phyloP scores from a whole-genome alignment of 768 basidiomycete genomes.

The Coprinopsis sp. region DNA sequence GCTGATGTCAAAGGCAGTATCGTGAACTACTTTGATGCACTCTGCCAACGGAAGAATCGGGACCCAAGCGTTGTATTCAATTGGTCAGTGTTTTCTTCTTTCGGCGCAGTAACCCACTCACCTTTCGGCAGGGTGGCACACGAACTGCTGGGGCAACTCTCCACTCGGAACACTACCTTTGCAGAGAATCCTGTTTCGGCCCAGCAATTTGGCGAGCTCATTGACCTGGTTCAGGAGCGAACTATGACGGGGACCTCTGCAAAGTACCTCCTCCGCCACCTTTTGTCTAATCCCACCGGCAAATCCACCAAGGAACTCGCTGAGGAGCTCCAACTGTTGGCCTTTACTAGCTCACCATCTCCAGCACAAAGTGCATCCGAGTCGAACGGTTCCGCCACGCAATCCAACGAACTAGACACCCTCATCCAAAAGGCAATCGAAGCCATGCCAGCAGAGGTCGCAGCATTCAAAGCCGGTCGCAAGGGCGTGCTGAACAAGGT shows the following conservation, averaged over 20 bases:
- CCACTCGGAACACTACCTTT: conserved; percentile 48
- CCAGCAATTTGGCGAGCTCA: conserved; percentile 66
- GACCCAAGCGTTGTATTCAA: conserved; percentile 75
- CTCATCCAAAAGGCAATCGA: conserved; percentile 64
- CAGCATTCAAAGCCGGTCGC: conserved; percentile 63
- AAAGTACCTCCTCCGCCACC: conserved; percentile 68
- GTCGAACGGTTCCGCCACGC: not conserved
- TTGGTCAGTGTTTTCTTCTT: conserved; percentile 48
- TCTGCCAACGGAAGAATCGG: conserved; percentile 44
- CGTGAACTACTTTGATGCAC: conserved; percentile 76
- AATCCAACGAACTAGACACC: conserved; percentile 36
- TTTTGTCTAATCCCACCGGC: conserved; percentile 46
- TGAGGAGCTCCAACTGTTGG: conserved; percentile 42
- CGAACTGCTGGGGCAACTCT: conserved; percentile 77
- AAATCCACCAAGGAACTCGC: conserved; percentile 41
- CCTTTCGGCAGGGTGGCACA: conserved; percentile 70
- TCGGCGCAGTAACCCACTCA: not conserved
- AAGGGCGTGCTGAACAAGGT: conserved; percentile 76
- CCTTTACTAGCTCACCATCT: conserved; percentile 24
- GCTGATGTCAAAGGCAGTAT: conserved; percentile 36
- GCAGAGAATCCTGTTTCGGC: conserved; percentile 57
- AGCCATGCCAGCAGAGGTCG: conserved; percentile 61
- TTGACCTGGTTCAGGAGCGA: conserved; percentile 66
- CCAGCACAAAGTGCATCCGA: not conserved
- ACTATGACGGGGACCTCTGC: conserved; percentile 78